Evolutionary conservation across 225 moss, liverwort and hornwort genomes (phyloP).

Genomic region (Physcomitrellopsis africana): DNA sequence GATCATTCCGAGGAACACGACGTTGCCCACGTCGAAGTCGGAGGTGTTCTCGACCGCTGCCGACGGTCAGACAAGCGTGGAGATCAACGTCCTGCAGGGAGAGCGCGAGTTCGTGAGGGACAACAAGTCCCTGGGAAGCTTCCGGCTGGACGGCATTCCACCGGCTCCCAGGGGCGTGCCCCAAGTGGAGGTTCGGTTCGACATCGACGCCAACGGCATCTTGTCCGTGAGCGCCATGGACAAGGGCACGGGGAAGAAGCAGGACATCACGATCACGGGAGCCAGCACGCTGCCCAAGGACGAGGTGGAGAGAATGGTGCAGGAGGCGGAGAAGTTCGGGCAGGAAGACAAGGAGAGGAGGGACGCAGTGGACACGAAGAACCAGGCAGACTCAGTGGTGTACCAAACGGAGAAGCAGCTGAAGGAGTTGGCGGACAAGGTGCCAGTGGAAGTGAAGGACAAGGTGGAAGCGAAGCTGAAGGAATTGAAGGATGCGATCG

Average conservation of each 20-base stretch:
- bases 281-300: constrained; percentile 95
- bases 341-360: constrained; percentile 93
- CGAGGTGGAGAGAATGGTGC: constrained; percentile 96
- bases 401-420: constrained; percentile 96
- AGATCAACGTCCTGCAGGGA: constrained; percentile 93
- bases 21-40: constrained; percentile 89
- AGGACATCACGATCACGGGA: constrained; percentile 94
- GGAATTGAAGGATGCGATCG: constrained; percentile 79
- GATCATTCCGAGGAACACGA: constrained; percentile 91
- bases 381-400: constrained; percentile 87
- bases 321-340: constrained; percentile 92
- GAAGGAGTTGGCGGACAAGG: constrained; percentile 89
- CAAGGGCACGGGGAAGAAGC: constrained; percentile 96
- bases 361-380: constrained; percentile 88
- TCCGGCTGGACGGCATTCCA: constrained; percentile 91
- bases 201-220: constrained; percentile 94
- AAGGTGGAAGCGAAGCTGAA: constrained; percentile 89
- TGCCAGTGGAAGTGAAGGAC: constrained; percentile 74
- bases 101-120: constrained; percentile 96
- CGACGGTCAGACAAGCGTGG: constrained; percentile 95
- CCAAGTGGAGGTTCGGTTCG: constrained; percentile 90
- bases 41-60: constrained; percentile 96
- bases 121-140: constrained; percentile 90
- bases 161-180: constrained; percentile 95
- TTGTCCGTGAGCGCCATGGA: constrained; percentile 83